phyloP scores from a whole-genome alignment of 2,329 filamentous ascomycete species.

The Pseudocercospora eumusae region DNA sequence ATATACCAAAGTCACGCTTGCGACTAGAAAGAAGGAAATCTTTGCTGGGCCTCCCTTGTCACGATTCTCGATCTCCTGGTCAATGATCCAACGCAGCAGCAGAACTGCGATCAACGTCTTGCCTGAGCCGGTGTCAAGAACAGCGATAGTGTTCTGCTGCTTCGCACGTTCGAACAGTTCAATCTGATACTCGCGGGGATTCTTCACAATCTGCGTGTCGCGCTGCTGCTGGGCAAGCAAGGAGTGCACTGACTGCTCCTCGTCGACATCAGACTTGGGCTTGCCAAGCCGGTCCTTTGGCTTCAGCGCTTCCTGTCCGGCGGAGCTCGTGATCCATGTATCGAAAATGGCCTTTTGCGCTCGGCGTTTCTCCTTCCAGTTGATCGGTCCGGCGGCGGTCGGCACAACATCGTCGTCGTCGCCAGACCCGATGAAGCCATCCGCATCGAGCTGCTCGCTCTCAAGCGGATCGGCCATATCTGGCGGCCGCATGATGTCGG shows the following conservation, averaged over 20 bases:
- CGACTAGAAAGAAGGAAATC: conserved; percentile 80
- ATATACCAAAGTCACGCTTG: conserved; percentile 85
- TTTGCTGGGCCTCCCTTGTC: conserved; percentile 60
- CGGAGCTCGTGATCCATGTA: conserved; percentile 46
- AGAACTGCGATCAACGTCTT: conserved; percentile 96
- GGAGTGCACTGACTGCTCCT: conserved; percentile 55
- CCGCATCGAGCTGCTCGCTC: conserved; percentile 9
- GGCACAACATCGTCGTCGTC: conserved; percentile 28
- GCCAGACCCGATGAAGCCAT: conserved; percentile 25
- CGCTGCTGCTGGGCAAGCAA: conserved; percentile 55
- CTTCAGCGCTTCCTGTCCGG: conserved; percentile 46
- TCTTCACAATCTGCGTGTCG: conserved; percentile 64
- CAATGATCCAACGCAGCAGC: conserved; percentile 73
- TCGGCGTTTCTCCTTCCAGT: conserved; percentile 41
- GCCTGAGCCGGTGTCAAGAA: conserved; percentile 90
- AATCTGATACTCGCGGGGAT: conserved; percentile 84
- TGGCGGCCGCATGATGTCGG: conserved; percentile 20
- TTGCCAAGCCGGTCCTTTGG: conserved; percentile 41
- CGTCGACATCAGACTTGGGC: conserved; percentile 43
- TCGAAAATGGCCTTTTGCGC: conserved; percentile 48
- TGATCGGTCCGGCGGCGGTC: conserved; percentile 28
- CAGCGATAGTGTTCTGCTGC: conserved; percentile 81
- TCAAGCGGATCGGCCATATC: conserved; percentile 1
- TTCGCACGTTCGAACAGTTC: conserved; percentile 91
- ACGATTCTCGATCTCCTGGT: conserved; percentile 73